Evolutionary conservation across 257 asterid genomes (phyloP), one percentile per base, ranked within the genome.

Genomic region (Jacaranda copaia): DNA sequence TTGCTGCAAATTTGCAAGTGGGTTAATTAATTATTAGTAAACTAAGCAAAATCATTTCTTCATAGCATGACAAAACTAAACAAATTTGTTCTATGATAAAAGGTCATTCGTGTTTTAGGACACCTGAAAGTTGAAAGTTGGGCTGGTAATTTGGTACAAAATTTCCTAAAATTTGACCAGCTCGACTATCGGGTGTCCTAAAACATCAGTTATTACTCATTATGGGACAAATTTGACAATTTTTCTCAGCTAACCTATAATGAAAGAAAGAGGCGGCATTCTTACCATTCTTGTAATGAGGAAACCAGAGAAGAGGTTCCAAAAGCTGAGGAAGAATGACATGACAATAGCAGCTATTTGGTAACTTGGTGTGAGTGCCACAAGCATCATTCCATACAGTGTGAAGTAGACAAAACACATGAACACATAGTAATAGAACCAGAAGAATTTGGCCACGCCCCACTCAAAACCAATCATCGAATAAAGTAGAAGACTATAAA

Each of bases 261-360:
- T 45, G 12, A 45, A 1, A 55, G n/a, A 20, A 5, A 6, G 15
- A 18, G 39, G 12, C 5, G 6, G 67, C 25, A 52, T 68, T 20
- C 73, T 83, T 84, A 89, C 93, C 91, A 80, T 89, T 75, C 93
- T 82, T 6, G 91, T 87, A 77, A 89, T 87, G 84, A 89, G 93
- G 83, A 89, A 89, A 75, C 93, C 93, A 12, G 91, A 87, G 85
- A 89, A 89, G 79, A 89, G 89, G 70, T 89, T 89, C 93, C 93
- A 89, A 70, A 89, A 87, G 79, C 91, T 89, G 81, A 89, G 90
- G 90, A 89, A 89, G 77, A 87, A 89, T 4, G 93, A 89, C 91
- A 89, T 85, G 70, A 89, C 79, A 72, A 88, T 85, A 40, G 93
- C 93, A 39, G 91, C 91, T 49, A 89, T 85, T 49, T 87, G 93